Evolutionary conservation across 345 rosid species (phyloP).

Genomic region (Brassica nigra): DNA sequence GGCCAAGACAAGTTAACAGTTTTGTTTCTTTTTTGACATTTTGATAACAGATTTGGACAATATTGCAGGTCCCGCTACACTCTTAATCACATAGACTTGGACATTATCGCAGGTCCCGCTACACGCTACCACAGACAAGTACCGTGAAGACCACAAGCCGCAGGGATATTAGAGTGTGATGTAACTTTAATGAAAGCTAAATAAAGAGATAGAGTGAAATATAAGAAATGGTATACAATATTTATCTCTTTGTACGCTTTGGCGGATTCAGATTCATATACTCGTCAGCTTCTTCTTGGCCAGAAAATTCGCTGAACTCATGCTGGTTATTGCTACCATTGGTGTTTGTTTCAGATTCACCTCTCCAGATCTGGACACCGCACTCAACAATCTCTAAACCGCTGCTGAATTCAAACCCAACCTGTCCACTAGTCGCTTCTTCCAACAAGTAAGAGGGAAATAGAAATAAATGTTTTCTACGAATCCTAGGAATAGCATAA

Average conservation of each 20-base stretch:
- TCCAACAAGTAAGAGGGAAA: background rate
- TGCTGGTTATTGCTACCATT: no score
- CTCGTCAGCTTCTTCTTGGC: no score
- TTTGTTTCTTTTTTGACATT: background rate
- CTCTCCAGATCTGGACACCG: conserved; percentile 4
- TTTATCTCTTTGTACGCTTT: no score
- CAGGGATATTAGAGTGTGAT: no score
- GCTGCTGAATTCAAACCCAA: background rate
- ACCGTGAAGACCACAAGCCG: background rate
- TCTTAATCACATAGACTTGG: conserved; percentile 35
- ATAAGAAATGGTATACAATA: no score
- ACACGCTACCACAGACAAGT: conserved; percentile 43
- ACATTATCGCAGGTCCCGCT: conserved; percentile 64
- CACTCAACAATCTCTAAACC: background rate
- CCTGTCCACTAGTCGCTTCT: background rate
- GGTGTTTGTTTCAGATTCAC: background rate
- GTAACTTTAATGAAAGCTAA: no score
- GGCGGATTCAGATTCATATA: no score
- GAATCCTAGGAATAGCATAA: background rate
- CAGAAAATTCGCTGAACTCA: no score
- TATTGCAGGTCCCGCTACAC: conserved; percentile 71
- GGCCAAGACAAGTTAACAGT: background rate
- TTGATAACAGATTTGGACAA: conserved; percentile 42
- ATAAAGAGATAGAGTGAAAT: no score
- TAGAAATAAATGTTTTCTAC: background rate